Evolutionary conservation across 2,329 filamentous ascomycete genomes (phyloP).

Genomic region (Clonostachys rosea): DNA sequence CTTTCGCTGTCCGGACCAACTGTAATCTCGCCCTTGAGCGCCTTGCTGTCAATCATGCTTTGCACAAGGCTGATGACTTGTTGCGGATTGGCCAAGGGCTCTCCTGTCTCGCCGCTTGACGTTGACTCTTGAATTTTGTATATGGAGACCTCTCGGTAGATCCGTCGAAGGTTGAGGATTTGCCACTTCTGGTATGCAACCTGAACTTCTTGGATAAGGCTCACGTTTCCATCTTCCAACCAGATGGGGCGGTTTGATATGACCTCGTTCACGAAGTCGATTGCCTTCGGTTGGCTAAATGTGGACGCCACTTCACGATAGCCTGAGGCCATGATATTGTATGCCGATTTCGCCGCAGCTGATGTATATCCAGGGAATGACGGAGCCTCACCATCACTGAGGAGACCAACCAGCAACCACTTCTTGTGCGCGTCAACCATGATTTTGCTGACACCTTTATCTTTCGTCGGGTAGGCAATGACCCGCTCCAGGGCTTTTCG

Average conservation of each 20-base stretch:
- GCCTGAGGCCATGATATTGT: slow-evolving; percentile 55
- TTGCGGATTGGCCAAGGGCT: slow-evolving; percentile 30
- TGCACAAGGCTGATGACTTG: slow-evolving; percentile 41
- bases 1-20: slow-evolving; percentile 32
- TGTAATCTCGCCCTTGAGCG: slow-evolving; percentile 49
- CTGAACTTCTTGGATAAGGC: slow-evolving; percentile 66
- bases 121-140: slow-evolving; percentile 46
- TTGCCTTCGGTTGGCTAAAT: slow-evolving; percentile 54
- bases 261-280: slow-evolving; percentile 59
- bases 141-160: slow-evolving; percentile 61
- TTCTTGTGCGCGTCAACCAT: slow-evolving; percentile 92
- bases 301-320: slow-evolving; percentile 68
- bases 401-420: slow-evolving; percentile 74
- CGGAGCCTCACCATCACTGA: slow-evolving; percentile 60
- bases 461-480: slow-evolving; percentile 62
- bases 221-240: slow-evolving; percentile 67
- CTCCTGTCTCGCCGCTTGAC: slow-evolving; percentile 48
- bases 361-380: slow-evolving; percentile 52
- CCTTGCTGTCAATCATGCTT: slow-evolving; percentile 49
- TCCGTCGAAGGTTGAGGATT: slow-evolving; percentile 66
- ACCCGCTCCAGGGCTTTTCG: slow-evolving; percentile 57
- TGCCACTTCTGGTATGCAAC: slow-evolving; percentile 71
- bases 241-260: slow-evolving; percentile 55
- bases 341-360: slow-evolving; percentile 46
- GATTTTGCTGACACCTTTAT: slow-evolving; percentile 63